These are phyloP conservation scores for Saksenaea vasiformis DNA, from an alignment of 371 early-diverging fungal species.

Conservation along the genomic window DNA sequence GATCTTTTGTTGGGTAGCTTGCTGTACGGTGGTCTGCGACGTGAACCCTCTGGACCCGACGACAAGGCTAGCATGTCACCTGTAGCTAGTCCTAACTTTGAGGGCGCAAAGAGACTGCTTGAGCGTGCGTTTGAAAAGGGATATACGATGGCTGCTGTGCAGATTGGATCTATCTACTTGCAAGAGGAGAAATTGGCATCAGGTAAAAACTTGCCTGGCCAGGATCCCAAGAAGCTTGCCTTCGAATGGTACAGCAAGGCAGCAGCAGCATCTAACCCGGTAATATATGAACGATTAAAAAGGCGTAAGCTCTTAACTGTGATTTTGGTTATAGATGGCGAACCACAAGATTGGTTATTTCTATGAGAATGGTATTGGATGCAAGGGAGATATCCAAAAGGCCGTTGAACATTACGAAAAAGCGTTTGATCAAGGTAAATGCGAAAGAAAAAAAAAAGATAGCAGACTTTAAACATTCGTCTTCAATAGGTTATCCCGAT, in stretches of 20 bases:
- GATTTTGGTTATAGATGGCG: constrained; percentile 47
- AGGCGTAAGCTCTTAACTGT: background rate
- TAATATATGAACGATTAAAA: constrained; percentile 18
- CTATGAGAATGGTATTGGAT: constrained; percentile 51
- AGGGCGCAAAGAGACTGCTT: constrained; percentile 53
- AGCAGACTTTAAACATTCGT: background rate
- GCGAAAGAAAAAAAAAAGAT: background rate
- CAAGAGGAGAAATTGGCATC: constrained; percentile 57
- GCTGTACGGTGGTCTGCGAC: constrained; percentile 58
- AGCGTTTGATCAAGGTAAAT: constrained; percentile 54
- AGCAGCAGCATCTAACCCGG: constrained; percentile 55
- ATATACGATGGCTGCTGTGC: constrained; percentile 64
- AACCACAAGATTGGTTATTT: constrained; percentile 61
- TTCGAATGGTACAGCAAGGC: constrained; percentile 57
- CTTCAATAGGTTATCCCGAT: constrained; percentile 54
- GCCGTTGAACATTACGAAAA: constrained; percentile 56
- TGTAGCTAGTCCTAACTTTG: constrained; percentile 58
- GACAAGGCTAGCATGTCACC: constrained; percentile 51
- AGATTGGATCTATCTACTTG: constrained; percentile 57
- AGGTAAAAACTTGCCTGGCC: constrained; percentile 54
- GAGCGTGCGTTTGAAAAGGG: constrained; percentile 56
- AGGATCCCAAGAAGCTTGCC: constrained; percentile 53
- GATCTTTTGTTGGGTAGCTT: constrained; percentile 57
- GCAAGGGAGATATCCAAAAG: constrained; percentile 38
- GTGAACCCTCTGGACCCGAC: constrained; percentile 37